These are phyloP conservation scores for Liquidambar formosana DNA, from an alignment of 164 flowering plant species.

Conservation along the genomic window DNA sequence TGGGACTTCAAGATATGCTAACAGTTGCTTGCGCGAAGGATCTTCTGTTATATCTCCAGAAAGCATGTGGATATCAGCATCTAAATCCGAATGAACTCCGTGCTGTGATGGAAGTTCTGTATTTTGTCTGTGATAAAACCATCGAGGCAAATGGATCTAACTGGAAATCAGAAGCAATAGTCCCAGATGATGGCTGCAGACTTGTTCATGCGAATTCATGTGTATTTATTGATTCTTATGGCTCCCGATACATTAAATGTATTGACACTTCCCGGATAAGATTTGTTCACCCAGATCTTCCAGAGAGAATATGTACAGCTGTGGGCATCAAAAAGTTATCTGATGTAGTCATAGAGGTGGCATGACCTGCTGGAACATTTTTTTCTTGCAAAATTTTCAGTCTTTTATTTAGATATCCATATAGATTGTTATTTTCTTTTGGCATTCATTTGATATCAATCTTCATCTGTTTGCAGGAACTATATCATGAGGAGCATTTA, in stretches of 20 bases:
- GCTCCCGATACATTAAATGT: constrained; percentile 62
- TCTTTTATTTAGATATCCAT: not conserved
- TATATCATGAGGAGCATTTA: constrained; percentile 47
- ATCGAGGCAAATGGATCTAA: constrained; percentile 30
- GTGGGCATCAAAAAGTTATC: constrained; percentile 82
- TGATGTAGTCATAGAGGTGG: constrained; percentile 88
- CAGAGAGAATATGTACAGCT: constrained; percentile 59
- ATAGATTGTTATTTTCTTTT: not conserved
- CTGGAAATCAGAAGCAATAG: constrained; percentile 62
- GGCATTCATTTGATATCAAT: constrained; percentile 8
- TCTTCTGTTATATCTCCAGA: constrained; percentile 74
- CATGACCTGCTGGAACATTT: not conserved
- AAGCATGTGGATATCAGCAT: constrained; percentile 87
- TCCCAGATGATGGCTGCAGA: constrained; percentile 95
- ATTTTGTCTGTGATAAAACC: constrained; percentile 58
- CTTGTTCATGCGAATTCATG: constrained; percentile 88
- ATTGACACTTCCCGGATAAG: constrained; percentile 82
- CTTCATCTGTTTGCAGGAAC: constrained; percentile 52
- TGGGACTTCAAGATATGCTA: constrained; percentile 84
- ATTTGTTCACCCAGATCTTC: constrained; percentile 79
- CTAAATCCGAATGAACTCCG: constrained; percentile 96
- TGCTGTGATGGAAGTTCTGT: constrained; percentile 80
- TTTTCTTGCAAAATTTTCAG: not conserved
- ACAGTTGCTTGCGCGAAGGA: constrained; percentile 74
- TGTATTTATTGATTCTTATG: constrained; percentile 82